Conservation (phyloP, 306 rosid species). For the Dryas alaskensis region DNA sequence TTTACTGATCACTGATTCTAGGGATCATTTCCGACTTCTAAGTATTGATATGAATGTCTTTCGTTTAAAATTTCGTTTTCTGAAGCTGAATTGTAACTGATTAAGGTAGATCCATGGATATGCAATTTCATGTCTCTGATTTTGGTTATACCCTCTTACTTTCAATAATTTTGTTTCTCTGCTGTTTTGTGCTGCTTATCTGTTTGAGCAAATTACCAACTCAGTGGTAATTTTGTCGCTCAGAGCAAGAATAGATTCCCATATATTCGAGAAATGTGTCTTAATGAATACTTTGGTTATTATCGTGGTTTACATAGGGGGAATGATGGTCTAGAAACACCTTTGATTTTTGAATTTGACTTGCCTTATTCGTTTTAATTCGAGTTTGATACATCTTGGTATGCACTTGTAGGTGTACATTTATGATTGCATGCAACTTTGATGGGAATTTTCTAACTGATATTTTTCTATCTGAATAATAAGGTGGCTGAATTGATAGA, state of each 20-base stretch:
- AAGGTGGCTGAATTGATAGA: slow-evolving; percentile 20
- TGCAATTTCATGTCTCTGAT: not conserved
- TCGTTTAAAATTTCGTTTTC: not conserved
- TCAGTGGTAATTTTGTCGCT: not conserved
- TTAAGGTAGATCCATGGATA: slow-evolving; percentile 11
- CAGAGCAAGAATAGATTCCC: not conserved
- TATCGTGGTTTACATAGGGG: not conserved
- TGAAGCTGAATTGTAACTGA: not conserved
- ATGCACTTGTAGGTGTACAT: not conserved
- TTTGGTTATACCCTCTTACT: not conserved
- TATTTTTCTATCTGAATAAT: not conserved
- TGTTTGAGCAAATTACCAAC: slow-evolving; percentile 1
- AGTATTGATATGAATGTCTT: not conserved
- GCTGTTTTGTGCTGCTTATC: not conserved
- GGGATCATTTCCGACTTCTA: slow-evolving; percentile 10
- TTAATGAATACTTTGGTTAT: not conserved
- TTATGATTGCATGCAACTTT: not conserved
- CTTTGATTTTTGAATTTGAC: not conserved
- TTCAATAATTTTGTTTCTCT: not conserved
- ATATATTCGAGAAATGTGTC: not conserved
- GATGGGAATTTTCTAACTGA: not conserved
- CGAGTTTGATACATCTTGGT: not conserved
- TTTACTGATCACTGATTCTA: slow-evolving; percentile 12
- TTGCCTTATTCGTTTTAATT: not conserved
- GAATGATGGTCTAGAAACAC: not conserved